Base-by-base conservation (phyloP, 2,329 filamentous ascomycete genomes). In the Dactylellina cionopaga region DNA sequence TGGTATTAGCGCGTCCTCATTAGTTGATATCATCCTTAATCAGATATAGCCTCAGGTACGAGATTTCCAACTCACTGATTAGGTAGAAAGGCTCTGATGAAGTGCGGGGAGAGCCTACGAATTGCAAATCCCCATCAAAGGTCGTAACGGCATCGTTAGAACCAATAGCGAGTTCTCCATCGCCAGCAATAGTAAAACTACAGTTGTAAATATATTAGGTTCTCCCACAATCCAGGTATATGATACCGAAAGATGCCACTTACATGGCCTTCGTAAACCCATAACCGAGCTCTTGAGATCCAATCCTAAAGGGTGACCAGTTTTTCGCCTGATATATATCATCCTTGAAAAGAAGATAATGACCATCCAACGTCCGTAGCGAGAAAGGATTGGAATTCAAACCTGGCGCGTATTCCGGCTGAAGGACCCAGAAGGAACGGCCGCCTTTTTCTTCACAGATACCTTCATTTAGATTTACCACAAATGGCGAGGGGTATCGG, bases 301-400 rank as follows among this genome's bases (percentile, higher is more conserved):
- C 47, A 11, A 64, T 29, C 5, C 27, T 27, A 19, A 64, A 64
- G 5, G n/a, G 3, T 1, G 15, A 7, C 17, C 49, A 17, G 7
- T n/a, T 27, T 6, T 33, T 17, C 10, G 27, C 29, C 11, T 46
- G n/a, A 24, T 10, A 13, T 5, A 33, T 2, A 19, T 17, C 25
- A 7, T 27, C 27, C 22, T 51, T 33, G 31, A 55, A 39, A 10
- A 55, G 11, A 3, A 54, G 24, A 27, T 22, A 52, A 5, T 64
- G n/a, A 13, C 60, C 60, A 19, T 33, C n/a, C 19, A 47, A 5
- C 1, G 47, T 47, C 2, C 46, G n/a, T 10, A 64, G 15, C 6
- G 60, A 64, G 31, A 46, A 54, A 37, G 54, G 55, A 27, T 64
- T 25, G 6, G 33, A 25, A 3, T n/a, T 19, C 5, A 44, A 24